Evolutionary conservation across 2,329 filamentous ascomycete species (phyloP), one percentile per base, ranked within the genome.

Genomic region (Ramularia endophylla): DNA sequence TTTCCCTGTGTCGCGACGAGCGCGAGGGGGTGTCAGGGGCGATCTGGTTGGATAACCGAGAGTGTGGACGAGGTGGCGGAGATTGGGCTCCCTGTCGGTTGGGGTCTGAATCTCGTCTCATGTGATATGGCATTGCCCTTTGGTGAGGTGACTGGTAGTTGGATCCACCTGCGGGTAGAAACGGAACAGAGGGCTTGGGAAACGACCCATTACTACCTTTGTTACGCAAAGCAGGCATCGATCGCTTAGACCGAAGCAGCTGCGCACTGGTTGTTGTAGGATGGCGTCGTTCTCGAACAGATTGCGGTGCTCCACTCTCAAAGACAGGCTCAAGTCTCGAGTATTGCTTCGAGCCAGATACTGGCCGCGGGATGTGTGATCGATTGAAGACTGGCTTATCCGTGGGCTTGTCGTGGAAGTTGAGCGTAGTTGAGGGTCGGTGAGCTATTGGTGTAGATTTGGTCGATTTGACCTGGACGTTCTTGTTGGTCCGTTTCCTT

Each of bases 251-350:
- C 44, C 72, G 75, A 25, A 82, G 63, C 27, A 77, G 63, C 47
- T 78, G 74, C 29, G 73, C 65, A 52, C 67, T 71, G 9, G 72
- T 73, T 2, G 73, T 72, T 12, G 71, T 73, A 9, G 70, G 68
- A 48, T 78, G 72, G 38, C 65, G 64, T 20, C 45, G 76, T 73
- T 40, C 79, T 74, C 41, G 78, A 68, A 51, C 83, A 67, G 65
- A 79, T 78, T 50, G 79, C 74, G 85, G 79, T 3, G 81, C 87
- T 37, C 88, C 88, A 51, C 81, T 88, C 66, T 97, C 90, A 28
- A 87, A 94, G 5, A 97, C 88, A 16, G 90, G 88, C 59, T 94
- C 90, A n/a, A 97, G 74, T 13, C 83, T 82, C 8, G 85, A 85
- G 9, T 50, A 43, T 13, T 65, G 63, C 39, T 67, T 67, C 15